Base-by-base conservation (phyloP, 2,329 filamentous ascomycete species). In the Chaetomiaceae sp. region DNA sequence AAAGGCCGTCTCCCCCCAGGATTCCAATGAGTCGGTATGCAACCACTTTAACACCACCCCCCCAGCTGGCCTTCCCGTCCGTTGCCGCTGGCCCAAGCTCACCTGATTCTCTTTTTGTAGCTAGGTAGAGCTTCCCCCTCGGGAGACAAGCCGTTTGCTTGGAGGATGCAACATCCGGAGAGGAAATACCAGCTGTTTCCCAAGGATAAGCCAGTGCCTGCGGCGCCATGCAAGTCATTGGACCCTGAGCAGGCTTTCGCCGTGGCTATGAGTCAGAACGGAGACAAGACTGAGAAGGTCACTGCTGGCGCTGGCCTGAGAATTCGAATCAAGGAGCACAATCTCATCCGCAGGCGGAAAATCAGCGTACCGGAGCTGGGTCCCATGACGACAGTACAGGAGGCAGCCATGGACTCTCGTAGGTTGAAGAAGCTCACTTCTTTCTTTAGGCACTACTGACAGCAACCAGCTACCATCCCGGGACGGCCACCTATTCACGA, bases 321-420 rank as follows among this genome's bases (percentile, higher is more conserved):
- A 49, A 66, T 75, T 49, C 73, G 76, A 46, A 69, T 78, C 58
- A 81, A 78, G 60, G 76, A 81, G 55, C 73, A 76, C 58, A 76
- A 71, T 53, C 64, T 79, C 47, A 70, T 65, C 40, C 70, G 79
- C 51, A 72, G 81, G 56, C 74, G 80, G 52, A 85, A 85, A 59
- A 68, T 78, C 55, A 83, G 76, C 62, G 75, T 82, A 12, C 76
- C 79, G 9, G 82, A 85, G 51, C 63, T 83, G 39, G 81, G 78
- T 2, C 79, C 78, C 27, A 82, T 84, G 80, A 83, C 80, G 5
- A 84, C 81, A 1, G 81, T 84, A 12, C 79, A 84, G 53, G 81
- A 84, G 59, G 65, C 75, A 39, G 63, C 78, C 42, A 84, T 85
- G 79, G 82, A 86, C 64, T 85, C 82, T 57, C 82, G 82, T 86